Percentiles rank a stretch among this genome's conserved stretches.
Evolutionary conservation across 768 basidiomycete species (phyloP).

Genomic region (Hydnomerulius pinastri): DNA sequence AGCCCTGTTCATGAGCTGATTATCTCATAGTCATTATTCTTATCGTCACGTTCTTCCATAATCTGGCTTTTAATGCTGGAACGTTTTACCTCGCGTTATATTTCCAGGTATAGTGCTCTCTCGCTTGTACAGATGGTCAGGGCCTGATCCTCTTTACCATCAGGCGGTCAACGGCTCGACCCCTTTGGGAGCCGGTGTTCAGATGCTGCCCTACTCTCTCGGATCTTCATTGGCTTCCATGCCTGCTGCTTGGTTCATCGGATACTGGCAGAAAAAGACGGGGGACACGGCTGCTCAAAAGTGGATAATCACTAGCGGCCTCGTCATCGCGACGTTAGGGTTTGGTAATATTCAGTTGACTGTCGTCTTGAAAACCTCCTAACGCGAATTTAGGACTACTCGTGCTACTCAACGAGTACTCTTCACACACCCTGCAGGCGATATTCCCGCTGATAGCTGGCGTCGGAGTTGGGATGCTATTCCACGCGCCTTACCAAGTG

Average conservation of each 20-base stretch:
- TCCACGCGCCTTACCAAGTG: constrained; percentile 84
- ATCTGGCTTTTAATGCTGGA: constrained; percentile 79
- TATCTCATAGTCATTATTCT: constrained; percentile 58
- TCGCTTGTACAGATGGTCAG: constrained; percentile 1
- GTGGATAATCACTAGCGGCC: constrained; percentile 60
- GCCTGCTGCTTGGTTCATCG: constrained; percentile 84
- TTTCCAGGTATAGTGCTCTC: constrained; percentile 65
- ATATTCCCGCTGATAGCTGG: constrained; percentile 73
- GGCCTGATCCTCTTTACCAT: constrained; percentile 3
- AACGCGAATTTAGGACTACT: constrained; percentile 57
- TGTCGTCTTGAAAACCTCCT: constrained; percentile 1
- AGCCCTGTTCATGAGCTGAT: constrained; percentile 9
- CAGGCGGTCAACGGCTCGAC: constrained; percentile 71
- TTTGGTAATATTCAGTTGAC: constrained; percentile 55
- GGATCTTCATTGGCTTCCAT: constrained; percentile 85
- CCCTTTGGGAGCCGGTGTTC: constrained; percentile 72
- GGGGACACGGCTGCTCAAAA: constrained; percentile 66
- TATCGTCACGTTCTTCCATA: constrained; percentile 74
- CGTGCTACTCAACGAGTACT: constrained; percentile 56
- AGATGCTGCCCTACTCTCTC: constrained; percentile 81
- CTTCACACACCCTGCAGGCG: constrained; percentile 46
- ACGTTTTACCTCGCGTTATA: constrained; percentile 86
- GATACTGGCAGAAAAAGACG: constrained; percentile 58
- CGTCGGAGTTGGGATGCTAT: constrained; percentile 78
- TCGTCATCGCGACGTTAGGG: constrained; percentile 65